phyloP scores from a whole-genome alignment of 768 basidiomycete genomes.

The Rhizopogon vulgaris region DNA sequence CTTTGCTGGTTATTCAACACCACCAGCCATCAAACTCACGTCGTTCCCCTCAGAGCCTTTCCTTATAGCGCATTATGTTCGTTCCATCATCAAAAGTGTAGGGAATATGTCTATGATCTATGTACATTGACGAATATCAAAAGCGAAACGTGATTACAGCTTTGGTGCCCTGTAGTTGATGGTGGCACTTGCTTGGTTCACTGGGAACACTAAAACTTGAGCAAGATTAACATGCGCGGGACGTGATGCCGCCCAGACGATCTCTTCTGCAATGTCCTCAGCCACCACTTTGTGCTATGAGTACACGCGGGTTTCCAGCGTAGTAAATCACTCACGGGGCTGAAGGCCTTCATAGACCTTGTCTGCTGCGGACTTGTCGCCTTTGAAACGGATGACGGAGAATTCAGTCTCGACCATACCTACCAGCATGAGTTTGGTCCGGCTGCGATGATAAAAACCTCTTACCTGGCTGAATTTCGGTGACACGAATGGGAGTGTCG shows the following conservation, averaged over 20 bases:
- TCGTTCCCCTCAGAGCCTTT: not conserved
- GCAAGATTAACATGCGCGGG: constrained; percentile 92
- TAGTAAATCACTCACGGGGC: constrained; percentile 54
- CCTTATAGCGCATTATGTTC: not conserved
- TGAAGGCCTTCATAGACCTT: constrained; percentile 88
- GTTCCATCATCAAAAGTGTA: not conserved
- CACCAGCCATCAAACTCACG: too few species aligned
- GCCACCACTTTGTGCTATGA: constrained; percentile 51
- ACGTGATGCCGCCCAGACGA: constrained; percentile 92
- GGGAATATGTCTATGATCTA: not conserved
- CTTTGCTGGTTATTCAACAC: too few species aligned
- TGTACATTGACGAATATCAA: not conserved
- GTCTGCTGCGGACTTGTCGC: constrained; percentile 75
- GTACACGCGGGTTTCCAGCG: not conserved
- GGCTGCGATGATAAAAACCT: constrained; percentile 7
- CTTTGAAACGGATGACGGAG: constrained; percentile 84
- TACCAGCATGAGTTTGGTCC: constrained; percentile 15
- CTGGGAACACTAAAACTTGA: constrained; percentile 70
- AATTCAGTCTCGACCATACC: constrained; percentile 92
- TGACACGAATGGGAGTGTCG: constrained; percentile 87
- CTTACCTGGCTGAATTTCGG: constrained; percentile 88
- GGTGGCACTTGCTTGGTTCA: constrained; percentile 70
- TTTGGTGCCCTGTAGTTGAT: constrained; percentile 48
- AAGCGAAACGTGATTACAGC: constrained; percentile 9
- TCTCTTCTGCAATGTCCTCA: constrained; percentile 93